phyloP scores from a whole-genome alignment of 805 yeast genomes.

The Wickerhamiella occidentalis region DNA sequence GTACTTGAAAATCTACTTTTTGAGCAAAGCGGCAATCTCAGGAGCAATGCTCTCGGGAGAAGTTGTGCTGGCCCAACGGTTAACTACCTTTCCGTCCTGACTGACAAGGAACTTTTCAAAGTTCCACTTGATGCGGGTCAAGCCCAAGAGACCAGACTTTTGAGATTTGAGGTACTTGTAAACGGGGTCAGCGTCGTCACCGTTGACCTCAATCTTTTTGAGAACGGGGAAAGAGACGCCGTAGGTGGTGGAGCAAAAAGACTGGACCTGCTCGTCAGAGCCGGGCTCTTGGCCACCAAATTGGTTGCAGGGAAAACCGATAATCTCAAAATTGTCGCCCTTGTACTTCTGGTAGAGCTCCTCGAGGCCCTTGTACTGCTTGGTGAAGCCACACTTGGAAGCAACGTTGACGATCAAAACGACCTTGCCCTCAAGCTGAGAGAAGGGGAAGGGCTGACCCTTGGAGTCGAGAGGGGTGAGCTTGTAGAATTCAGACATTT shows the following conservation, averaged over 20 bases:
- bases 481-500: conserved; percentile 52
- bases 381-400: conserved; percentile 68
- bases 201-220: conserved; percentile 83
- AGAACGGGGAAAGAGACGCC: conserved; percentile 88
- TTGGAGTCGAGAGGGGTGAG: conserved; percentile 51
- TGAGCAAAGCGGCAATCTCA: conserved; percentile 46
- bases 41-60: conserved; percentile 50
- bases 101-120: conserved; percentile 62
- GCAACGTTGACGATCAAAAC: conserved; percentile 81
- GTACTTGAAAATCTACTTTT: neutral
- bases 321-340: conserved; percentile 48
- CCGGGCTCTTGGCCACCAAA: conserved; percentile 75
- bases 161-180: conserved; percentile 60
- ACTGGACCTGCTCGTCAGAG: conserved; percentile 51
- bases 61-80: conserved; percentile 54
- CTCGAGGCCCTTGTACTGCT: conserved; percentile 66
- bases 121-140: conserved; percentile 66
- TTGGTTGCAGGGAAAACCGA: conserved; percentile 90
- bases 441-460: conserved; percentile 48
- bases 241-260: conserved; percentile 65
- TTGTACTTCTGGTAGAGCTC: conserved; percentile 51
- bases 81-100: conserved; percentile 44
- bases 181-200: conserved; percentile 66
- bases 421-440: conserved; percentile 60
- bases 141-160: conserved; percentile 51